Base-by-base conservation (phyloP, 208 protist species). In the Crithidia brevicula region DNA sequence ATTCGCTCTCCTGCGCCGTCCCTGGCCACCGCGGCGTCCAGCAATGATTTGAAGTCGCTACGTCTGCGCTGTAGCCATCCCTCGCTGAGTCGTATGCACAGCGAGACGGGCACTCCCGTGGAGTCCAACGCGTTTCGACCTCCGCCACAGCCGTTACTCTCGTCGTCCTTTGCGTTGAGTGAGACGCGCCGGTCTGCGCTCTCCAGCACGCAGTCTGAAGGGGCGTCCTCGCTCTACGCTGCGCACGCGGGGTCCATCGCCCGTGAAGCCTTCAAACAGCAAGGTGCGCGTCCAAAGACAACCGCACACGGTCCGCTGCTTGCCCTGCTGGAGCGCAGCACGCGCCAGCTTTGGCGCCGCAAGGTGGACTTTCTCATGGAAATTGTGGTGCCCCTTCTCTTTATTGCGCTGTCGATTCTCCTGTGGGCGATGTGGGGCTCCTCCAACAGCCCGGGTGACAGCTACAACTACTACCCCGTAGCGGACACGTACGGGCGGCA, bases 331-430 rank as follows among this genome's bases (percentile, higher is more conserved):
- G 49, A 73, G 33, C 76, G 83, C 27, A 52, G 52, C 9, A 27
- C 54, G 1, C 61, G 63, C 11, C 69, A 86, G 62, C 56, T 71
- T 1, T 81, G 64, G 25, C 77, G 59, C 0, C 28, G 28, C 16
- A 79, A 77, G 70, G 0, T 69, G 8, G 49, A 51, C 27, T 31
- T 85, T 11, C 1, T 85, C 0, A 11, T 82, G 2, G 84, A 89
- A 34, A 2, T 90, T 1, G 2, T 77, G 0, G 56, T 85, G 10
- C 84, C 84, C 2, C 16, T 87, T 2, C 4, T 87, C 31, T 90
- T 90, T 49, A 47, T 87, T 0, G 42, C 33, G 0, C 52, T 78
- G n/a, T 67, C 79, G 10, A 65, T 86, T n/a, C 33, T 77, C 0
- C 45, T 90, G 23, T 71, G 70, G 53, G 56, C 57, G 10, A 64